Evolutionary conservation across 306 rosid genomes (phyloP), one percentile per base, ranked within the genome.

Genomic region (Bauhinia variegata): DNA sequence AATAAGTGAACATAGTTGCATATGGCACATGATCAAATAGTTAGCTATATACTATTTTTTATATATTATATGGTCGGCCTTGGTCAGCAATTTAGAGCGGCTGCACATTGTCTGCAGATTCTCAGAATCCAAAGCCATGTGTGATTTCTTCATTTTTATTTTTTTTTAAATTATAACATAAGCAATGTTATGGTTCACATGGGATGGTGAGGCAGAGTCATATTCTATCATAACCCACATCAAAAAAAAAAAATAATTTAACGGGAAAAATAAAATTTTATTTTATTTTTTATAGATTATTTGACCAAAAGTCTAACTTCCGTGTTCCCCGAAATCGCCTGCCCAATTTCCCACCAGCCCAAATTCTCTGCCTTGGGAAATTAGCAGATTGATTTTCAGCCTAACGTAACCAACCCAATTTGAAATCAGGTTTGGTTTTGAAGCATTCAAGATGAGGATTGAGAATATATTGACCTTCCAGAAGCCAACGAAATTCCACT

Each of bases 391-490:
- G n/a, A 44, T 13, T 7, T 42, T 65, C 50, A 68, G 85, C 32
- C 74, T 3, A 32, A 14, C 36, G 2, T 12, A 31, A 34, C 47
- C 42, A 38, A 34, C 47, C 42, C 31, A 36, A 47, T 12, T 59
- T 70, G 68, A 75, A 75, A 11, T 39, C 43, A 55, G 60, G 3
- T 31, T 23, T 61, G 60, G 3, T 31, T 31, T 46, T 72, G 50
- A 49, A 67, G 55, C 50, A 66, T 80, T 60, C 18, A 39, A 67
- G 54, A 54, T 51, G 49, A 59, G 15, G n/a, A n/a, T n/a, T n/a
- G n/a, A n/a, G 5, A 32, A 7, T 32, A 38, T 34, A 71, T 78
- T 80, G 85, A 85, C 83, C 79, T 81, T 82, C 79, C 4, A 82
- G 88, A 87, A 50, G 37, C 43, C 8, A 13, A 53, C 3, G 38